Percentiles rank a stretch among this genome's conserved stretches.
These are phyloP conservation scores for Ceratocystis lukuohia DNA, from an alignment of 2,329 filamentous ascomycete genomes.

Conservation along the genomic window DNA sequence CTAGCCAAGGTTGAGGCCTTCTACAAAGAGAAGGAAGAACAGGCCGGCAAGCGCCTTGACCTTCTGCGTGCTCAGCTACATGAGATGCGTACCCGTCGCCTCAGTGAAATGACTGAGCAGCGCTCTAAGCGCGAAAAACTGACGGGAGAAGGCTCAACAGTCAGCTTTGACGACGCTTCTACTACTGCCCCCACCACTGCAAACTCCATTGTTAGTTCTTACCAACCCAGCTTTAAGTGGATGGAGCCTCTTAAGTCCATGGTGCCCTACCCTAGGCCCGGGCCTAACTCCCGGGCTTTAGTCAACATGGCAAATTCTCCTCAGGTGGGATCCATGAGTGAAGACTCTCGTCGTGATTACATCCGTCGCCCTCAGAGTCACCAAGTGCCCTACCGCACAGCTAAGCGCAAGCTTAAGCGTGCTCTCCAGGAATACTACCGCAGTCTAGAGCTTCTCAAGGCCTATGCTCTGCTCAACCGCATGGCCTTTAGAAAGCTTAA, in stretches of 20 bases:
- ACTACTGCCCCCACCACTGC: neutral
- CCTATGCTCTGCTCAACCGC: constrained; percentile 77
- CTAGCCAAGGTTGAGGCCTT: constrained; percentile 86
- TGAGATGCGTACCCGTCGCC: constrained; percentile 76
- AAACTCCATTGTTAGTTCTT: neutral
- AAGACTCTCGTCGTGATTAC: constrained; percentile 36
- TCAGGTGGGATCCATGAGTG: constrained; percentile 25
- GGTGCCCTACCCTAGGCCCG: constrained; percentile 29
- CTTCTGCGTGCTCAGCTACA: constrained; percentile 73
- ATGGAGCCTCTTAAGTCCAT: constrained; percentile 40
- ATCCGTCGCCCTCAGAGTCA: constrained; percentile 34
- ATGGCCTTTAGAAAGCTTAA: constrained; percentile 95
- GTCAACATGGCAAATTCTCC: constrained; percentile 42
- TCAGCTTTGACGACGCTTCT: constrained; percentile 16
- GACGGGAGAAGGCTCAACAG: constrained; percentile 19
- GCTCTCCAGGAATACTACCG: constrained; percentile 90
- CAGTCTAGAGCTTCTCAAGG: constrained; percentile 79
- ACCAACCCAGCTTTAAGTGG: constrained; percentile 26
- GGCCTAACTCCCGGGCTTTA: constrained; percentile 47
- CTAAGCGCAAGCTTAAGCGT: constrained; percentile 82
- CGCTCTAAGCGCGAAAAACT: constrained; percentile 26
- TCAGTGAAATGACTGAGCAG: constrained; percentile 50
- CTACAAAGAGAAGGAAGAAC: constrained; percentile 75
- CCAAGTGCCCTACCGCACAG: constrained; percentile 67
- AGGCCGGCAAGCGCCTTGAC: constrained; percentile 59